Evolutionary conservation across 2,329 filamentous ascomycete species (phyloP).

Genomic region (Diaporthe capsici): DNA sequence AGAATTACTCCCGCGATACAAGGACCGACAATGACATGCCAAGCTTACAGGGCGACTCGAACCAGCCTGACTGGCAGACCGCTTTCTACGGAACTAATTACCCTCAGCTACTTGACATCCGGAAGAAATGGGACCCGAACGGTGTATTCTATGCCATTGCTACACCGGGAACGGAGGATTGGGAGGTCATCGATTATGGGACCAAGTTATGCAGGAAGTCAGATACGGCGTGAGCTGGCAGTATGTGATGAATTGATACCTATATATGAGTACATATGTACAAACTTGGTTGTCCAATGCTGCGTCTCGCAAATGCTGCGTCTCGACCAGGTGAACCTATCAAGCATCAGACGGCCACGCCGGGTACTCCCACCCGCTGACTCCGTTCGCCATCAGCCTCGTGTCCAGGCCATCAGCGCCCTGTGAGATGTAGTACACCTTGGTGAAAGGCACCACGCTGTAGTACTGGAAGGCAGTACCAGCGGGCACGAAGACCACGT

Average conservation of each 20-base stretch:
- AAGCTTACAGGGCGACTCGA: constrained; percentile 49
- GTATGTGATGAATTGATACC: background rate
- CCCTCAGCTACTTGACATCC: constrained; percentile 44
- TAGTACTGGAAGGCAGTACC: constrained; percentile 40
- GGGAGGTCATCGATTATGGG: constrained; percentile 50
- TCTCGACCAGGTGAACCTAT: background rate
- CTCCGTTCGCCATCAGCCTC: constrained; percentile 36
- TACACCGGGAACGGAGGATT: constrained; percentile 48
- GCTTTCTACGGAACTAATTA: constrained; percentile 30
- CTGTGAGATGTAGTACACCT: constrained; percentile 43
- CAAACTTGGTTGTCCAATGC: too few species aligned
- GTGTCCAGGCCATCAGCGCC: constrained; percentile 40
- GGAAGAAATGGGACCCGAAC: constrained; percentile 49
- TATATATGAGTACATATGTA: background rate
- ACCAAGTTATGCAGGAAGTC: constrained; percentile 46
- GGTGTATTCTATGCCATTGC: constrained; percentile 44
- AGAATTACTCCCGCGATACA: background rate
- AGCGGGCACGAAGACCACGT: constrained; percentile 41
- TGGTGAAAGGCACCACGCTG: constrained; percentile 42
- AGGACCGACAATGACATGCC: background rate
- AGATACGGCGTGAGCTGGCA: too few species aligned
- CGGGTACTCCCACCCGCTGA: constrained; percentile 34
- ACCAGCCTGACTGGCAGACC: constrained; percentile 43
- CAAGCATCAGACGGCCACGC: constrained; percentile 21
- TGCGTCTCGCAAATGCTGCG: too few species aligned